Base-by-base conservation (phyloP, 2,329 filamentous ascomycete genomes). In the Trichothecium sympodiale region DNA sequence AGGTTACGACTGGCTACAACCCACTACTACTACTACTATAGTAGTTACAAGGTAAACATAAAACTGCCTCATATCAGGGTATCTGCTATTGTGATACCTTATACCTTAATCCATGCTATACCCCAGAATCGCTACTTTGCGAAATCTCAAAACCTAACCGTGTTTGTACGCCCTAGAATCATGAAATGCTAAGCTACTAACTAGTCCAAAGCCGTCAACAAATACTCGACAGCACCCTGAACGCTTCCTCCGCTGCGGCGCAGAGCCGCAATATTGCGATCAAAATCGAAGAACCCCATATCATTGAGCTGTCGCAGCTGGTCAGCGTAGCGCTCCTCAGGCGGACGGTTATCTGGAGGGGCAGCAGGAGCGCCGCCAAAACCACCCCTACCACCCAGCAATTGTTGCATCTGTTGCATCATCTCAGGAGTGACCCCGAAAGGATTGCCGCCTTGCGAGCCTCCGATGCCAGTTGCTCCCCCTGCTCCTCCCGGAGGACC, bases 281-380 rank as follows among this genome's bases (percentile, higher is more conserved):
- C 89, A 52, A 96, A 98, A 53, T 98, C 88, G 55, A 78, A 94
- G 62, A 98, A 98, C 3, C 91, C 91, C 91, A 98, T 98, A 46
- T 96, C 91, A 56, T 98, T 98, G 43, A 98, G 64, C 61, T 96
- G 87, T 41, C 86, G 71, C 34, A 98, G 67, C 60, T 98, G 89
- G 23, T 84, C 79, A 3, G 83, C 87, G 49, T 94, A 98, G 40
- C 85, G 70, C 60, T 96, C 91, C 65, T 98, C 91, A 0, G 91
- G 89, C 4, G 91, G 88, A 42, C 89, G 74, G 51, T 71, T 94
- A 60, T 98, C 91, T 3, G 71, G 60, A 5, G 86, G 82, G 14
- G 73, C 61, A 10, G 71, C 57, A 2, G 71, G 54, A 15, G 54
- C 57, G 3, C 53, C 50, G 29, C 52, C 59, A 29, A 50, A 41